Percentiles rank a stretch among this genome's conserved stretches.
phyloP scores from a whole-genome alignment of 345 rosid species.

The Camelina neglecta region DNA sequence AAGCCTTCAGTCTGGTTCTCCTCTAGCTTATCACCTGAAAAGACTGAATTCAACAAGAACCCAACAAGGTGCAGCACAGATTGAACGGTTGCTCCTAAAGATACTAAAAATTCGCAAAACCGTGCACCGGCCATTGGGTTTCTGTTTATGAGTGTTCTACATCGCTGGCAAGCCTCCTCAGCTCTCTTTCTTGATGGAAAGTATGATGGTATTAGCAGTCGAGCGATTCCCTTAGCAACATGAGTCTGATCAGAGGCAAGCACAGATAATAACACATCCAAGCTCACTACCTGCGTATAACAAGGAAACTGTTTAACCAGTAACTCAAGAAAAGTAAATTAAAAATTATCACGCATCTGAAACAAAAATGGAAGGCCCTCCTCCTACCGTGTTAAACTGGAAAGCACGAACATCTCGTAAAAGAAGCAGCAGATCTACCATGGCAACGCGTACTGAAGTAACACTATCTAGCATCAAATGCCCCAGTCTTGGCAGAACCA shows the following conservation, averaged over 20 bases:
- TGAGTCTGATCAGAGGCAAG: slow-evolving; percentile 76
- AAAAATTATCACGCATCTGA: neutral
- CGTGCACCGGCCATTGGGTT: slow-evolving; percentile 88
- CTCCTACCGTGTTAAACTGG: slow-evolving; percentile 85
- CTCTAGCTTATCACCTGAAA: slow-evolving; percentile 55
- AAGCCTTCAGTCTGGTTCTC: slow-evolving; percentile 75
- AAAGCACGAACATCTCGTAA: slow-evolving; percentile 66
- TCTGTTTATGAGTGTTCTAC: slow-evolving; percentile 76
- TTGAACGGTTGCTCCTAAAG: slow-evolving; percentile 67
- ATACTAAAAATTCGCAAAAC: slow-evolving; percentile 76
- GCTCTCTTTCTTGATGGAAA: slow-evolving; percentile 71
- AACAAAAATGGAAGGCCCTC: slow-evolving; percentile 18
- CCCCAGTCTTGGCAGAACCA: slow-evolving; percentile 76
- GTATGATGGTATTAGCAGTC: slow-evolving; percentile 83
- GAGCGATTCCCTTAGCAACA: slow-evolving; percentile 76
- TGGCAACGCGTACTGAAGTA: slow-evolving; percentile 65
- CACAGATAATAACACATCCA: slow-evolving; percentile 63
- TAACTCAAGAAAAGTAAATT: neutral
- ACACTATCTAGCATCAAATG: slow-evolving; percentile 69
- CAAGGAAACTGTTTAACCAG: slow-evolving; percentile 33
- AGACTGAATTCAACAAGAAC: slow-evolving; percentile 58
- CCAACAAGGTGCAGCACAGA: slow-evolving; percentile 68
- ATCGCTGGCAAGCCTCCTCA: slow-evolving; percentile 85
- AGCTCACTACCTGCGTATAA: slow-evolving; percentile 65
- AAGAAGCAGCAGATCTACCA: slow-evolving; percentile 79